Evolutionary conservation across 176 grass and related monocot genomes (phyloP).

Genomic region (Neostapfia colusana): DNA sequence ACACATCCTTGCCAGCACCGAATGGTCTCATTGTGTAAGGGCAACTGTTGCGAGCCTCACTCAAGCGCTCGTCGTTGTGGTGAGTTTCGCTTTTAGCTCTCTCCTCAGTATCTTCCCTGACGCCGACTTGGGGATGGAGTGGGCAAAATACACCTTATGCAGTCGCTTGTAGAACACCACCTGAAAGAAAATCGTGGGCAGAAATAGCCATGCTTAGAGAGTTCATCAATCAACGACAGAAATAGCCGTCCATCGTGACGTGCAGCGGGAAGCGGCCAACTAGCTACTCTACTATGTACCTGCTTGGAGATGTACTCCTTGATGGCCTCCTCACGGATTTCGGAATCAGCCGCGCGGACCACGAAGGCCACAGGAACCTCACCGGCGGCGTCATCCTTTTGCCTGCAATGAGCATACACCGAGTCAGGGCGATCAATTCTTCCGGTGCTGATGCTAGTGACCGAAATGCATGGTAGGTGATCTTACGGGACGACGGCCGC

Average conservation of each 20-base stretch:
- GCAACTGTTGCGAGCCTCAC: neutral
- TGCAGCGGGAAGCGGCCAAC: neutral
- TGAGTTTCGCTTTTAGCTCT: slow-evolving; percentile 71
- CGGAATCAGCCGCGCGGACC: slow-evolving; percentile 54
- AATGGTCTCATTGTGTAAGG: neutral
- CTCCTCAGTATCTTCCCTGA: slow-evolving; percentile 91
- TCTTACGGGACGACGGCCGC: slow-evolving; percentile 87
- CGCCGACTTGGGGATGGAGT: slow-evolving; percentile 80
- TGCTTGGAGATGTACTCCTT: slow-evolving; percentile 89
- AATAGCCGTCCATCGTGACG: neutral
- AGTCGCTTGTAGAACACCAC: slow-evolving; percentile 95
- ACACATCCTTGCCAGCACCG: neutral
- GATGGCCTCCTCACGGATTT: slow-evolving; percentile 70
- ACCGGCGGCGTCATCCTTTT: slow-evolving; percentile 72
- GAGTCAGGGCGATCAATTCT: neutral
- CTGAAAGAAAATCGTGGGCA: slow-evolving; percentile 24
- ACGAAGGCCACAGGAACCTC: slow-evolving; percentile 94
- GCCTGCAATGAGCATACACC: slow-evolving; percentile 39
- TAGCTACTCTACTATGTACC: slow-evolving; percentile 42
- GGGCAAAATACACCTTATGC: slow-evolving; percentile 83
- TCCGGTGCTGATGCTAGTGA: too few species aligned
- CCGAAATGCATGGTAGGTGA: neutral
- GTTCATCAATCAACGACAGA: neutral
- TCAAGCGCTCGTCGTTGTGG: slow-evolving; percentile 15
- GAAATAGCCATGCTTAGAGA: too few species aligned